These are phyloP conservation scores for Orbilia quercus DNA, from an alignment of 2,329 filamentous ascomycete genomes.

Conservation along the genomic window DNA sequence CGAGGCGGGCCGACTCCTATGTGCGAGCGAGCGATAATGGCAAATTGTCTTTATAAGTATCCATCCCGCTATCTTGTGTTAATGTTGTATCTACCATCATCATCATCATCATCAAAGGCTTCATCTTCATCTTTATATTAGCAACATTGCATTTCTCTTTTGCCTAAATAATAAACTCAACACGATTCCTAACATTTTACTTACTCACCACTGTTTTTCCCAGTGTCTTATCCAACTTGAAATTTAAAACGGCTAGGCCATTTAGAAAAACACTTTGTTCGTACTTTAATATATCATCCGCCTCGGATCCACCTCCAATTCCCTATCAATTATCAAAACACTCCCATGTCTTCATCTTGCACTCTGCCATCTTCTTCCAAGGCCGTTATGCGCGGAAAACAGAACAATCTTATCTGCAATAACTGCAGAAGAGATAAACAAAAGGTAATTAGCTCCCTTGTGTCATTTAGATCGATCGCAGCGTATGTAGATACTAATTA, in stretches of 20 bases:
- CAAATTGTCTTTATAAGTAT: slow-evolving; percentile 47
- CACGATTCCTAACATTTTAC: not conserved
- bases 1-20: slow-evolving; percentile 47
- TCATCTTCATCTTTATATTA: slow-evolving; percentile 12
- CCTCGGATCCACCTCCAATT: no score
- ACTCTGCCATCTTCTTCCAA: slow-evolving; percentile 34
- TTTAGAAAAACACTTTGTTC: no score
- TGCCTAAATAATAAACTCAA: not conserved
- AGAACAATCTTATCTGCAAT: slow-evolving; percentile 48
- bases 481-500: slow-evolving; percentile 3
- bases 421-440: slow-evolving; percentile 52
- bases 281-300: no score
- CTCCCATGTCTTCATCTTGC: slow-evolving; percentile 20
- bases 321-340: not conserved
- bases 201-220: no score
- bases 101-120: slow-evolving; percentile 20
- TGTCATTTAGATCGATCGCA: not conserved
- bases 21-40: slow-evolving; percentile 47
- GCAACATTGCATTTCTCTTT: not conserved
- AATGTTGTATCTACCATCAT: slow-evolving; percentile 32
- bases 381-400: slow-evolving; percentile 41
- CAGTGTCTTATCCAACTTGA: no score
- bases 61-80: slow-evolving; percentile 43
- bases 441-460: slow-evolving; percentile 20
- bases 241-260: no score